A percentile compares a stretch with the other conserved stretches of the same genome.
Evolutionary conservation across 768 basidiomycete species (phyloP).

Genomic region (Gyrodon lividus): DNA sequence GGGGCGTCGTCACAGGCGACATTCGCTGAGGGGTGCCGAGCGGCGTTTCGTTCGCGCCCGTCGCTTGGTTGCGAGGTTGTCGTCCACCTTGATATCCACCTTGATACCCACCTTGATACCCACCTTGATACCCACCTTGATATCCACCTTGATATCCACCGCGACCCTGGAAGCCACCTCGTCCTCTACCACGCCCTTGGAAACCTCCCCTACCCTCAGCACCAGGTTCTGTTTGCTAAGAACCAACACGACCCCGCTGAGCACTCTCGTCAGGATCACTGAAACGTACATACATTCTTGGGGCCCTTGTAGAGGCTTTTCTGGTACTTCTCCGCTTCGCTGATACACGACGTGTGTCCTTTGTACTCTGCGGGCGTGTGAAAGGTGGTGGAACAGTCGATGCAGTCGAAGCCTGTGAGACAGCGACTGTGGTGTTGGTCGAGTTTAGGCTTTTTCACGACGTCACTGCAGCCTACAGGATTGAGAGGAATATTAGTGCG

Average conservation of each 20-base stretch:
- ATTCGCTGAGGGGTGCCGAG: slow-evolving; percentile 61
- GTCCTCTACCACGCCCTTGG: slow-evolving; percentile 30
- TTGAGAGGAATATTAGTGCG: not conserved
- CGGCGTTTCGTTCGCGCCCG: slow-evolving; percentile 73
- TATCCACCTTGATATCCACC: slow-evolving; percentile 29
- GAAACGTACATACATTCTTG: slow-evolving; percentile 41
- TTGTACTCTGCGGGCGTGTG: slow-evolving; percentile 75
- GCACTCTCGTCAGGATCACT: not conserved
- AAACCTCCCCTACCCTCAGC: slow-evolving; percentile 10
- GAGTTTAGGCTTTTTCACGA: slow-evolving; percentile 91
- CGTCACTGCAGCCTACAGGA: slow-evolving; percentile 69
- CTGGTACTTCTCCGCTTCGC: slow-evolving; percentile 93
- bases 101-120: too few relatives aligned
- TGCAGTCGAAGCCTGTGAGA: slow-evolving; percentile 70
- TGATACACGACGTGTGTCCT: slow-evolving; percentile 79
- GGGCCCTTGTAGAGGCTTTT: slow-evolving; percentile 81
- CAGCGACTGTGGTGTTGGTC: slow-evolving; percentile 71
- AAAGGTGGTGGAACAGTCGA: slow-evolving; percentile 89
- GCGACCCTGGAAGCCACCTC: slow-evolving; percentile 29
- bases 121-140: too few relatives aligned
- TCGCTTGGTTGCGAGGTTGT: slow-evolving; percentile 28
- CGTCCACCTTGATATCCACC: slow-evolving; percentile 29
- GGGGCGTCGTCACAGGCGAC: slow-evolving; percentile 39
- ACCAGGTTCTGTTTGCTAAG: not conserved
- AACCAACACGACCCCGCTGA: slow-evolving; percentile 1